Conservation (phyloP, 106 monocot species). For the Posidonia australis region DNA sequence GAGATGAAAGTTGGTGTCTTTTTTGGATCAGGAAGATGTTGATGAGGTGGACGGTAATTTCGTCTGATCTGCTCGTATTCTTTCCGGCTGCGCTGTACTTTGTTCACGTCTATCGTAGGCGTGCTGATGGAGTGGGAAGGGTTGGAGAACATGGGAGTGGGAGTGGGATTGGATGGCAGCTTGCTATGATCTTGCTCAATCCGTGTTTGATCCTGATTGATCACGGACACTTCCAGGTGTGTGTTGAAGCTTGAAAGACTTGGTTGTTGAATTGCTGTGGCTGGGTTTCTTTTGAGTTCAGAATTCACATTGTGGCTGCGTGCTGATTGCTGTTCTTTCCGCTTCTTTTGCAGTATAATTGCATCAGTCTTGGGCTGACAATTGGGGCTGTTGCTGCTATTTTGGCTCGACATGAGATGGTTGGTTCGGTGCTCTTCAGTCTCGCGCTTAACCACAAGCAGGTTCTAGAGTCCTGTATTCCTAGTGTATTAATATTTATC, state of each 20-base stretch:
- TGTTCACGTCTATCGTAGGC: slow-evolving; percentile 30
- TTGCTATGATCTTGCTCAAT: slow-evolving; percentile 74
- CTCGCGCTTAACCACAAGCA: slow-evolving; percentile 97
- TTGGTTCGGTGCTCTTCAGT: slow-evolving; percentile 66
- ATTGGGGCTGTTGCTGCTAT: slow-evolving; percentile 71
- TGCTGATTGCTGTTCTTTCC: neutral
- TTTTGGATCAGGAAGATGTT: slow-evolving; percentile 55
- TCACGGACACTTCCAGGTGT: slow-evolving; percentile 94
- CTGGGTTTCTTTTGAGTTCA: neutral
- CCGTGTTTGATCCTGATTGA: slow-evolving; percentile 79
- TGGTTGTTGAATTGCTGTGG: neutral
- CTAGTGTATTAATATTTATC: neutral
- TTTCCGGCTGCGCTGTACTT: slow-evolving; percentile 74
- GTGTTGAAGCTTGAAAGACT: neutral
- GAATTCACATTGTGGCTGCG: neutral
- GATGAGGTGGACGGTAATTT: slow-evolving; percentile 94
- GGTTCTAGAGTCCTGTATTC: slow-evolving; percentile 21
- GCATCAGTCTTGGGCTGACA: slow-evolving; percentile 85
- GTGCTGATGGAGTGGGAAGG: slow-evolving; percentile 11
- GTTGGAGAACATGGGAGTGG: neutral
- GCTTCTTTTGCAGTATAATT: slow-evolving; percentile 58
- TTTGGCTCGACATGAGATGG: slow-evolving; percentile 39
- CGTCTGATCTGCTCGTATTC: slow-evolving; percentile 70
- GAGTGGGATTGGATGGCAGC: slow-evolving; percentile 36
- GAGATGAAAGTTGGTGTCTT: neutral